Base-by-base conservation (phyloP, 257 asterid genomes). In the Capsicum baccatum region DNA sequence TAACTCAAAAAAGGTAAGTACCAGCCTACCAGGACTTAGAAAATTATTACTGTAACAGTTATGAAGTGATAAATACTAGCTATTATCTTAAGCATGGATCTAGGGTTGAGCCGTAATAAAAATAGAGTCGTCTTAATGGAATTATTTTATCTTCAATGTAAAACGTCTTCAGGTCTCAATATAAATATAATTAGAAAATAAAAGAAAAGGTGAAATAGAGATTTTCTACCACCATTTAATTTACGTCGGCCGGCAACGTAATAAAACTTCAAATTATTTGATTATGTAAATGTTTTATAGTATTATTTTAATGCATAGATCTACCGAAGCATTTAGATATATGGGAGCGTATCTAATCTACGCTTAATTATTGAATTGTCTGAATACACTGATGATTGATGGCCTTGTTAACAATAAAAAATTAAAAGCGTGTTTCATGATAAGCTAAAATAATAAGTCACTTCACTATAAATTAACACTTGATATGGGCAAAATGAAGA, bases 41-140 rank as follows among this genome's bases (percentile, higher is more conserved):
- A 62, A 19, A 62, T 5, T 1, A 60, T 3, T 2, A 2, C 21
- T 21, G 8, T 0, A 1, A 17, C 14, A 1, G 17, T 3, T 0
- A 0, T 9, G 2, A 8, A 42, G 48, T 42, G 7, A 4, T 42
- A 37, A 37, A 37, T 4, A 37, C 42, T 37, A 21, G 21, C 21
- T 21, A 21, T 21, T 21, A 21, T 21, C 21, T 21, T 21, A 21
- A 21, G 21, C 21, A 21, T 21, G 21, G 21, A 21, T 21, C 21
- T 21, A 21, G 0, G 21, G 21, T 21, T 21, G 21, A 21, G 21
- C 21, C 21, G 21, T 21, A 37, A 1, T 50, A 11, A 13, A 2
- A 9, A 50, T 48, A 7, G 2, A 4, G 0, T 62, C 4, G 11
- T 21, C 3, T 62, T 21, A 1, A 9, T 0, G 35, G 0, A 0